Conservation (phyloP, 371 early-diverging fungal species). For the Gilbertella persicaria region DNA sequence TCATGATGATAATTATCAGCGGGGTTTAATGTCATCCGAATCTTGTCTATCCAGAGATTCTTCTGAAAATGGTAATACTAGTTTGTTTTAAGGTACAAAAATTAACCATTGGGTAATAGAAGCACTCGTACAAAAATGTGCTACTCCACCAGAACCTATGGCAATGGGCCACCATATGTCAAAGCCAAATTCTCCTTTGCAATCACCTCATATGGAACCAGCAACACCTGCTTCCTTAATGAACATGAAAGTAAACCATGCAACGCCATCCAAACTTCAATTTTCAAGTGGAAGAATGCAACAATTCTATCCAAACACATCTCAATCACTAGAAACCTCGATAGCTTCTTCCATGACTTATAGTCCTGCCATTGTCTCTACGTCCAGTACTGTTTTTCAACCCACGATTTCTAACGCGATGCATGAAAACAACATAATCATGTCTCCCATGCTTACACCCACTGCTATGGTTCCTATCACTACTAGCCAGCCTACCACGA, state of each 20-base stretch:
- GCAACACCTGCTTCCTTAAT: slow-evolving; percentile 68
- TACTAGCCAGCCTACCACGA: neutral
- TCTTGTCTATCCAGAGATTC: neutral
- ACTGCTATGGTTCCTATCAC: slow-evolving; percentile 5
- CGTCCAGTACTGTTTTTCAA: neutral
- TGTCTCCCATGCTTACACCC: neutral
- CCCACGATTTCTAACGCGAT: neutral
- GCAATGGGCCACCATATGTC: slow-evolving; percentile 2
- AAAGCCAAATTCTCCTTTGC: slow-evolving; percentile 6
- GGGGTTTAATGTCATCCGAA: neutral
- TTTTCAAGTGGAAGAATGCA: slow-evolving; percentile 12
- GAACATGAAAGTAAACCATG: slow-evolving; percentile 37
- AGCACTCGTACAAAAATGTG: too few relatives aligned
- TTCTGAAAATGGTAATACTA: too few relatives aligned
- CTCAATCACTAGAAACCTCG: neutral
- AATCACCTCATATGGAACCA: slow-evolving; percentile 44
- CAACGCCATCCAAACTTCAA: slow-evolving; percentile 5
- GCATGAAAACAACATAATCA: neutral
- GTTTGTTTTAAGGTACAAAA: too few relatives aligned
- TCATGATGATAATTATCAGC: neutral
- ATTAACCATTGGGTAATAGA: too few relatives aligned
- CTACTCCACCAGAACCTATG: neutral
- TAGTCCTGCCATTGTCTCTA: too few relatives aligned
- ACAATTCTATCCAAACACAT: slow-evolving; percentile 4
- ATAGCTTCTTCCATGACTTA: neutral